Conservation (phyloP, 1,284 basidiomycete genomes). For the Apiotrichum laibachii region DNA sequence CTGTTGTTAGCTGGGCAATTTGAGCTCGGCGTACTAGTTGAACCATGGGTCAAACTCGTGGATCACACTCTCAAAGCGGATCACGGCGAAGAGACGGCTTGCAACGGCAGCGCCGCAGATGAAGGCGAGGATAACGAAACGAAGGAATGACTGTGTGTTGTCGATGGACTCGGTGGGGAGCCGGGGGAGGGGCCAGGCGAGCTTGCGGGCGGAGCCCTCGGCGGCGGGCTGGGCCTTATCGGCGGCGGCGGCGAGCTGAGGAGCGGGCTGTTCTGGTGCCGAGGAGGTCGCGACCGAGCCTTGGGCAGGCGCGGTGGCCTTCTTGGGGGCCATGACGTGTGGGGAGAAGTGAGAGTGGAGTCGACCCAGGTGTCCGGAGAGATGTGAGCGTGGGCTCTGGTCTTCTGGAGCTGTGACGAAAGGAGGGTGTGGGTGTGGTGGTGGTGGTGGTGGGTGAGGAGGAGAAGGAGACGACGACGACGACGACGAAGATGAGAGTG, state of each 20-base stretch:
- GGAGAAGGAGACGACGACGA: too few relatives aligned
- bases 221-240: not conserved
- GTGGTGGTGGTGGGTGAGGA: too few relatives aligned
- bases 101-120: slow-evolving; percentile 92
- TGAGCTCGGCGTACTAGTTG: slow-evolving; percentile 17
- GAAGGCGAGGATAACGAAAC: slow-evolving; percentile 78
- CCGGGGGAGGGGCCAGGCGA: slow-evolving; percentile 47
- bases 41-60: slow-evolving; percentile 72
- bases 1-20: slow-evolving; percentile 50
- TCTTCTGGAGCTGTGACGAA: not conserved
- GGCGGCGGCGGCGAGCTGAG: not conserved
- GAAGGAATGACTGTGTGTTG: slow-evolving; percentile 78
- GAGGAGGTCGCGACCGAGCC: not conserved
- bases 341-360: not conserved
- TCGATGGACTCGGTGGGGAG: slow-evolving; percentile 61
- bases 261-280: not conserved
- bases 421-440: too few relatives aligned
- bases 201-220: not conserved
- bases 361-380: not conserved
- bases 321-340: slow-evolving; percentile 6
- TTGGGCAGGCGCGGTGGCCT: slow-evolving; percentile 1
- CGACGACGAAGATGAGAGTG: too few relatives aligned
- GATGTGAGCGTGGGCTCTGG: slow-evolving; percentile 6
- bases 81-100: slow-evolving; percentile 92
- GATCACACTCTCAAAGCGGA: slow-evolving; percentile 98